Evolutionary conservation across 2,329 filamentous ascomycete genomes (phyloP), one percentile per base, ranked within the genome.

Genomic region (Neopestalotiopsis rosae): DNA sequence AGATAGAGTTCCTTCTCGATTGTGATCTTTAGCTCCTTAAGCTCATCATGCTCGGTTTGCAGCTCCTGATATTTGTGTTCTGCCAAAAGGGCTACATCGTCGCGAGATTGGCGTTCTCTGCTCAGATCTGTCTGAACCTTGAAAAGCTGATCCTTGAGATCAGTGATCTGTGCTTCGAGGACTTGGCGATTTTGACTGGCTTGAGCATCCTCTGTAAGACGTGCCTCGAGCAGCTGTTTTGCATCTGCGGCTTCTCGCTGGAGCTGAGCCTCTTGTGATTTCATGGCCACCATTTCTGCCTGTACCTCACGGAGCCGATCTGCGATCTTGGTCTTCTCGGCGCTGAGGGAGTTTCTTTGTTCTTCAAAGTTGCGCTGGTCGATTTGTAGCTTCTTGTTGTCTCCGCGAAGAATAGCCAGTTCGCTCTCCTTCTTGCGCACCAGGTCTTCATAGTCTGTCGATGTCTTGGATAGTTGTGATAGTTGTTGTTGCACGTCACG

Each of bases 1-100:
- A 93, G 92, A 78, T 98, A 98, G 79, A 99, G 91, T 80, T 98
- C 95, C 80, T 98, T 98, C 80, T 99, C 95, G 71, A 99, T 97
- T 61, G 91, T 97, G 75, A 98, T 97, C 81, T 99, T 99, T 34
- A 94, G 91, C 72, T 98, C 94, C 75, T 97, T 97, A 42, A 98
- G 86, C 42, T 90, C 89, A 64, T 97, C 91, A 74, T 91, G 97
- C 72, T 98, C 94, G 32, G 95, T 91, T 77, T 95, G 91, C 70
- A 99, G 85, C 65, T 91, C 89, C 59, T 92, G 86, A 75, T 91
- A 93, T 78, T 96, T 97, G 81, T 97, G 95, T 74, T 98, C 94
- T 4, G 93, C 91, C 68, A 98, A 91, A 73, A 97, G 89, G 72
- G 95, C 91, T 32, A 98, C 94, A 77, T 99, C 96, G 73, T 98